These are phyloP conservation scores for Sugiyamaella castrensis DNA, from an alignment of 1,139 yeast genomes.

Conservation along the genomic window DNA sequence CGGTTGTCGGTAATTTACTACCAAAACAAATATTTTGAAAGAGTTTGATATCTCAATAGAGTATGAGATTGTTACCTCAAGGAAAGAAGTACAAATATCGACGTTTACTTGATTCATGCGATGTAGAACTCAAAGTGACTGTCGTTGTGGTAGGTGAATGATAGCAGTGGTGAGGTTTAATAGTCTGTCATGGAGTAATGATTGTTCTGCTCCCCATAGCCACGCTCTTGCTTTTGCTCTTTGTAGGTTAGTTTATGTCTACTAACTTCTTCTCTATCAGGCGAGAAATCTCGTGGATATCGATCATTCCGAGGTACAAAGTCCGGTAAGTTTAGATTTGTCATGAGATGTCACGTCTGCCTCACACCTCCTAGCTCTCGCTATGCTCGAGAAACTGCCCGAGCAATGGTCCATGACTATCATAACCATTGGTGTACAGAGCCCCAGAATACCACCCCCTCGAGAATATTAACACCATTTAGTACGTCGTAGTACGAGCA, in stretches of 20 bases:
- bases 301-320: conserved; percentile 12
- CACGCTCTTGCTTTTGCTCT: neutral
- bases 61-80: conserved; percentile 5
- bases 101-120: neutral
- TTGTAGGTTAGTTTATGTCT: neutral
- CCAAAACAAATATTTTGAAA: too few relatives aligned
- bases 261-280: neutral
- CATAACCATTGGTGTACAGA: too few relatives aligned
- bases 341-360: too few relatives aligned
- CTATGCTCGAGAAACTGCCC: too few relatives aligned
- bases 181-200: neutral
- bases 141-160: conserved; percentile 17
- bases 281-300: conserved; percentile 15
- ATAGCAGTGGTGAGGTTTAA: too few relatives aligned
- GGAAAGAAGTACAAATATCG: neutral
- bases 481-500: conserved; percentile 31
- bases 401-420: too few relatives aligned
- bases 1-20: too few relatives aligned
- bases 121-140: conserved; percentile 14
- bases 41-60: too few relatives aligned
- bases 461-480: neutral
- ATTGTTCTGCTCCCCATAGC: too few relatives aligned
- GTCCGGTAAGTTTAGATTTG: conserved; percentile 18
- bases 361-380: too few relatives aligned
- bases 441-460: too few relatives aligned